Percentiles rank a stretch among this genome's conserved stretches.
phyloP scores from a whole-genome alignment of 2,329 filamentous ascomycete species.

The Xylogone sp. region DNA sequence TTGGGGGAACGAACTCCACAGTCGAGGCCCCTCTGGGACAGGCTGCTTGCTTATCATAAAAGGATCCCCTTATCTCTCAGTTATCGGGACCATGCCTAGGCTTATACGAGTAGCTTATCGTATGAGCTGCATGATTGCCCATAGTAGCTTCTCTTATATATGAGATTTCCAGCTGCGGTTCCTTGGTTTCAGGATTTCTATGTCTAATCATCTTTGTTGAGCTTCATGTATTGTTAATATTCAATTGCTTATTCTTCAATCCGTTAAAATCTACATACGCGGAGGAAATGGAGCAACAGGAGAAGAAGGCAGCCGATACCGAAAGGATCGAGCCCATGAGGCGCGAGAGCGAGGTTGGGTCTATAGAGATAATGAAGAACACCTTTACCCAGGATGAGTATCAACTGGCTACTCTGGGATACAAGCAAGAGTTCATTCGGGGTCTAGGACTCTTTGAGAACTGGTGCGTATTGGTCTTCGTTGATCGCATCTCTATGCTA shows the following conservation, averaged over 20 bases:
- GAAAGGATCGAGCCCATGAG: not conserved
- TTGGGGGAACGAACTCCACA: no score
- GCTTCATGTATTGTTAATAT: not conserved
- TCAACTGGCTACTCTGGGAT: conserved; percentile 28
- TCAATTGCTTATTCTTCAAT: not conserved
- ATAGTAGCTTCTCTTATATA: no score
- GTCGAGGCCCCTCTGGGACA: no score
- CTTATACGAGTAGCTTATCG: no score
- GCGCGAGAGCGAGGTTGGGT: not conserved
- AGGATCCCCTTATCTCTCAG: no score
- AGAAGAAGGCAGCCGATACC: not conserved
- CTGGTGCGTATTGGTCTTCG: conserved; percentile 21
- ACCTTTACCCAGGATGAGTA: conserved; percentile 25
- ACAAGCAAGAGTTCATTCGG: conserved; percentile 32
- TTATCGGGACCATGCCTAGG: no score
- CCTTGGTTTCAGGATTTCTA: no score
- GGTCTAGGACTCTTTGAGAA: conserved; percentile 34
- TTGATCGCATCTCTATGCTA: no score
- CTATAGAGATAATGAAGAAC: conserved; percentile 10
- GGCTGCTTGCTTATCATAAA: no score
- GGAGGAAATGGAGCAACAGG: not conserved
- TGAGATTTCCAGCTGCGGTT: no score
- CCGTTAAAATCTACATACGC: not conserved
- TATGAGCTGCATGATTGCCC: no score
- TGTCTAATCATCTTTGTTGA: not conserved